phyloP scores from a whole-genome alignment of 1,284 basidiomycete species.

The Ceratobasidium sp. region DNA sequence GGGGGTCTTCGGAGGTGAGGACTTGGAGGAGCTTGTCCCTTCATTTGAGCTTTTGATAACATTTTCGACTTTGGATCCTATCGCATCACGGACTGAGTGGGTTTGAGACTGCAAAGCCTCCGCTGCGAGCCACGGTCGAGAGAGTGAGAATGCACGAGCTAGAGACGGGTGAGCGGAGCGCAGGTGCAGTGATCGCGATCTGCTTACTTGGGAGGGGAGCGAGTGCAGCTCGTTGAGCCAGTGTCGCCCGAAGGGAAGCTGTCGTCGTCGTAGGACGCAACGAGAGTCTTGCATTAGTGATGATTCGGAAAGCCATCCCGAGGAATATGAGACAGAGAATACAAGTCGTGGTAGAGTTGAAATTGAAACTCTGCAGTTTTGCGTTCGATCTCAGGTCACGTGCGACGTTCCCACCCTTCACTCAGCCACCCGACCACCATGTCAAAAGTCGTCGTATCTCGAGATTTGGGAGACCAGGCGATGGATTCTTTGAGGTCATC shows the following conservation, averaged over 20 bases:
- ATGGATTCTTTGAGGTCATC: constrained; percentile 4
- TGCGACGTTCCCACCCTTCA: neutral
- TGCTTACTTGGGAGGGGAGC: constrained; percentile 13
- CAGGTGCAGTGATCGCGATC: neutral
- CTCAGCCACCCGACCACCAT: constrained; percentile 1
- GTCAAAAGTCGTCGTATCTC: constrained; percentile 55
- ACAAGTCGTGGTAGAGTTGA: neutral
- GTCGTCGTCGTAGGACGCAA: constrained; percentile 1
- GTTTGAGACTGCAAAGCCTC: constrained; percentile 16
- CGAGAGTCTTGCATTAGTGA: constrained; percentile 21
- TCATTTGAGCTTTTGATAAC: neutral
- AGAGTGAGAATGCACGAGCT: constrained; percentile 25
- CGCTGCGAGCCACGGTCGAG: constrained; percentile 12
- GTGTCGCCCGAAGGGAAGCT: neutral
- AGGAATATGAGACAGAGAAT: neutral
- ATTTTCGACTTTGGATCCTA: neutral
- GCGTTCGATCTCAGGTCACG: constrained; percentile 1
- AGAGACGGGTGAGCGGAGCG: neutral
- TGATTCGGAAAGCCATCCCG: constrained; percentile 37
- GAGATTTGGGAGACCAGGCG: constrained; percentile 57
- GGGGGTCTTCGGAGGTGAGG: constrained; percentile 23
- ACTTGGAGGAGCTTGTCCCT: constrained; percentile 38
- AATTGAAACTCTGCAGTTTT: constrained; percentile 19
- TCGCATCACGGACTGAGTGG: neutral
- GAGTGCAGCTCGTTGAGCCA: constrained; percentile 27